Evolutionary conservation across 1,284 basidiomycete species (phyloP).

Genomic region (Moesziomyces parantarcticus): DNA sequence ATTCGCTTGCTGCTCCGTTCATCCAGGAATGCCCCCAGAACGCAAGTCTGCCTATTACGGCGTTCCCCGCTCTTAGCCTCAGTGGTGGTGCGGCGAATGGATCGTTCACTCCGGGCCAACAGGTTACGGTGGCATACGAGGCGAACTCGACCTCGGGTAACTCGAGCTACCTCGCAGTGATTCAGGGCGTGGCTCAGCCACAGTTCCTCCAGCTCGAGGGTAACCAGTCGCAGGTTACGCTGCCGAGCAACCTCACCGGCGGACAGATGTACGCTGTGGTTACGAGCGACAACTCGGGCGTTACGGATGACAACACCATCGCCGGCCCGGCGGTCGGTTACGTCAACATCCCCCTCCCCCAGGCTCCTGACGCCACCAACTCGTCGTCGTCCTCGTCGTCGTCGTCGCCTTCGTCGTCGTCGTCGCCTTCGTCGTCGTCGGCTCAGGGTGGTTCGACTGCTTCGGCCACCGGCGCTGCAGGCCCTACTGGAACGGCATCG

Average conservation of each 20-base stretch:
- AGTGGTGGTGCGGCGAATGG: constrained; percentile 22
- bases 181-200: constrained; percentile 32
- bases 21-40: constrained; percentile 45
- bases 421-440: constrained; percentile 5
- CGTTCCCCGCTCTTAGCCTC: constrained; percentile 35
- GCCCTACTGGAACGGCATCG: constrained; percentile 5
- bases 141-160: constrained; percentile 6
- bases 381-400: constrained; percentile 7
- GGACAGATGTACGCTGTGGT: constrained; percentile 53
- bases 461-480: constrained; percentile 4
- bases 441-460: neutral
- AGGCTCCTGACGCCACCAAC: constrained; percentile 39
- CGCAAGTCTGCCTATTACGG: constrained; percentile 30
- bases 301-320: constrained; percentile 49
- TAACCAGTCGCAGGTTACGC: constrained; percentile 17
- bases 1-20: constrained; percentile 60
- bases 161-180: constrained; percentile 36
- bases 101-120: constrained; percentile 42
- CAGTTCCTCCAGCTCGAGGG: constrained; percentile 25
- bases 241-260: constrained; percentile 45
- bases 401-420: too few species aligned
- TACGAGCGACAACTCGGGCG: constrained; percentile 22
- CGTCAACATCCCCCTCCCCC: constrained; percentile 38
- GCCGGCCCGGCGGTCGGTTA: constrained; percentile 43
- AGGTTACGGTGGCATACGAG: constrained; percentile 35